Base-by-base conservation (phyloP, 2,329 filamentous ascomycete genomes). In the Nakataea oryzae region DNA sequence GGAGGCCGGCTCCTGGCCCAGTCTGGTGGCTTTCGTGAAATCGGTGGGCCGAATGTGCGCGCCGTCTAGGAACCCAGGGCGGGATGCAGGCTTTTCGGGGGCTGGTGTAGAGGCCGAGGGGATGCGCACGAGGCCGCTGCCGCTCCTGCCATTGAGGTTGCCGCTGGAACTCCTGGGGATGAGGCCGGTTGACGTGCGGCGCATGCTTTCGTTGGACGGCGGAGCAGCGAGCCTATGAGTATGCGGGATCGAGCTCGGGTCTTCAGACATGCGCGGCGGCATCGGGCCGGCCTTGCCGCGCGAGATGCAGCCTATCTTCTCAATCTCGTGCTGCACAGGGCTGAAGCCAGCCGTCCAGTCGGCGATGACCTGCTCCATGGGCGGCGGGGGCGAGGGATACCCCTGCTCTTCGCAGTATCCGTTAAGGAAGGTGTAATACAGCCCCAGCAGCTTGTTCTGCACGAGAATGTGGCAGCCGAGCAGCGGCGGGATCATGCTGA, bases 351-450 rank as follows among this genome's bases (percentile, higher is more conserved):
- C 74, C 60, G 88, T 82, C 86, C 88, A 95, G 56, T 79, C 74
- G 6, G 82, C 78, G 63, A 92, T 78, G 7, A 95, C 85, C 60
- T 89, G 83, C 29, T 87, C 84, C 78, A 92, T 87, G 21, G 87
- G 82, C 3, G 89, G 87, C 13, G 90, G 81, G 1, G 89, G 88
- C 57, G 87, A 88, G 0, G 88, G 87, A 68, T 92, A 87, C 6
- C 82, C 79, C 67, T 86, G 79, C 32, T 88, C 82, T 66, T 86
- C 79, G 67, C 87, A 91, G 73, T 88, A 95, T 62, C 83, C 85
- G 70, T 92, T 86, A 8, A 93, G 76, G 5, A 86, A 80, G 1
- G 90, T 95, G 74, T 95, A 95, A 67, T 91, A 86, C 64, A 92
- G 81, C 0, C 86, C 90, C 6, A 95, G 83, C 60, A 95, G 78